Base-by-base conservation (phyloP, 2,329 filamentous ascomycete genomes). In the Botrytis byssoidea region DNA sequence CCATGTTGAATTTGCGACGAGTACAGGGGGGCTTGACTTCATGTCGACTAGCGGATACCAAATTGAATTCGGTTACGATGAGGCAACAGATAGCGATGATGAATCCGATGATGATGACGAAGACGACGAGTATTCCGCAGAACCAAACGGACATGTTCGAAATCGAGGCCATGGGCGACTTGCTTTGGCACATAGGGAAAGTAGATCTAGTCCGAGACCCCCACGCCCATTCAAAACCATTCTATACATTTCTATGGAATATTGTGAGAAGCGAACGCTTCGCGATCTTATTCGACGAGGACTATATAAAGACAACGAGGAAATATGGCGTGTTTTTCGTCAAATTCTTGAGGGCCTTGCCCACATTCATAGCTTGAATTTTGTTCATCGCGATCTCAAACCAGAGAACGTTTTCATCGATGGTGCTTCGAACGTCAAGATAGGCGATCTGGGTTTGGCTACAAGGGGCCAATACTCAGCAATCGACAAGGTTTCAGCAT, bases 361-460 rank as follows among this genome's bases (percentile, higher is more conserved):
- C 22, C 94, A 98, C 81, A 96, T 99, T 61, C 96, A 99, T 81
- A 89, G 91, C 18, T 88, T 95, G 74, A 94, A 93, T 68, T 97
- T 99, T 77, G 96, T 98, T 22, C 96, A 99, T 81, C 92, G 96
- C 14, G 96, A 99, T 82, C 86, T 99, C 42, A 99, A 99, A 81
- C 96, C 96, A 0, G 96, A 98, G 80, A 99, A 99, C 77, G 91
- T 99, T 44, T 99, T 99, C 83, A 97, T 99, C 77, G 95, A 98
- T 79, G 90, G 92, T 12, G 88, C 91, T 4, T 93, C 94, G 76
- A 96, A 97, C 78, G 94, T 97, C 55, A 96, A 97, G 77, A 98
- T 99, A 78, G 96, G 96, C 61, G 96, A 99, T 80, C 98, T 99
- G 82, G 96, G 96, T 7, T 86, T 99, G 51, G 96, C 96, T 29